Evolutionary conservation across 2,329 filamentous ascomycete genomes (phyloP), one percentile per base, ranked within the genome.

Genomic region (Fonsecaea nubica): DNA sequence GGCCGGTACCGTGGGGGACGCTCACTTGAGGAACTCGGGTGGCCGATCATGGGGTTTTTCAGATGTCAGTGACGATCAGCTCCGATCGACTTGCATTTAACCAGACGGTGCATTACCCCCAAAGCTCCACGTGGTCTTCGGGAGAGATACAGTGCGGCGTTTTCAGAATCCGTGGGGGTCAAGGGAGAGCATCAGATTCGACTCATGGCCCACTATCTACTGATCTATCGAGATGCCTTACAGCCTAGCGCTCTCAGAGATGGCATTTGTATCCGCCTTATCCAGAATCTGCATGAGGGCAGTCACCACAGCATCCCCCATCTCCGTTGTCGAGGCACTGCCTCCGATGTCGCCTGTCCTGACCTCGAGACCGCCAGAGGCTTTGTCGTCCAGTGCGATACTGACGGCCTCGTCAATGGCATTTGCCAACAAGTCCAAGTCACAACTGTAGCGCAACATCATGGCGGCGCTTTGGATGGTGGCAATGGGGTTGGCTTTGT

Each of bases 381-480:
- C 57, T 33, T 61, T 65, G 56, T 82, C 85, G 75, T 97, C 92
- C 66, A 97, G 87, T 40, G 90, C 90, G 53, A 82, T 86, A 74
- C 87, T 87, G 57, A 96, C 92, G 1, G 93, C 92, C 68, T 88
- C 84, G 80, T 97, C 93, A 68, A 97, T 86, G 57, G 87, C 87
- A 67, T 86, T 84, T 12, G 93, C 90, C 78, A 96, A 89, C 53
- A 86, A 82, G 40, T 90, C 89, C 74, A 94, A 86, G 74, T 88
- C 87, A 59, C 97, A 85, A 7, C 92, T 96, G 83, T 96, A 97
- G 74, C 91, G 89, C 75, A 97, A 87, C 90, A 97, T 92, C 90
- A 97, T 93, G 74, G 92, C 92, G 10, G 96, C 86, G 2, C 92
- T 96, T 25, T 97, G 87, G 69, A 97, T 91, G 70, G 92, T 94